Percentiles rank a stretch among this genome's conserved stretches.
These are phyloP conservation scores for Rubroboletus satanas DNA, from an alignment of 768 basidiomycete genomes.

Conservation along the genomic window DNA sequence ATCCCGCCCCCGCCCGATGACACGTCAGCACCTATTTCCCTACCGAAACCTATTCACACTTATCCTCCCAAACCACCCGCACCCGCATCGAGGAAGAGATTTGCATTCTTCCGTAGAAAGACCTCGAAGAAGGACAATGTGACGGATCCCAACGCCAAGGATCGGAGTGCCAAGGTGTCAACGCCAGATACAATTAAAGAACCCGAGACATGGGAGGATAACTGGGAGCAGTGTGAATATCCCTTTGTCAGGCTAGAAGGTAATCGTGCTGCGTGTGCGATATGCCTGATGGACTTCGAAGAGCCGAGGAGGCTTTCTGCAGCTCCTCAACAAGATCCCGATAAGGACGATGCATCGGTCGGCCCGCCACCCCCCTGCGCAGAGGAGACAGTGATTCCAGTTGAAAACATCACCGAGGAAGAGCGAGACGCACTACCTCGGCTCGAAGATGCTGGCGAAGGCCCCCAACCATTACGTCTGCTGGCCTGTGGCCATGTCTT, in stretches of 20 bases:
- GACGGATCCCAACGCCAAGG: constrained; percentile 14
- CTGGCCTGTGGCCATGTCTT: constrained; percentile 84
- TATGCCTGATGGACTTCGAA: constrained; percentile 82
- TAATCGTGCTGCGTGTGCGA: constrained; percentile 80
- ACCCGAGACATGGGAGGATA: constrained; percentile 65
- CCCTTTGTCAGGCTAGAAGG: constrained; percentile 81
- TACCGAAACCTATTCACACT: constrained; percentile 48
- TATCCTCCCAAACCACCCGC: constrained; percentile 58
- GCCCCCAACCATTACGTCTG: constrained; percentile 71
- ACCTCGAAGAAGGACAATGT: constrained; percentile 22
- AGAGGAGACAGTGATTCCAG: constrained; percentile 29
- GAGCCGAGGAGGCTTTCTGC: constrained; percentile 49
- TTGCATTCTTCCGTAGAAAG: constrained; percentile 47
- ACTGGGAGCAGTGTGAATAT: constrained; percentile 73
- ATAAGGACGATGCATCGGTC: constrained; percentile 11
- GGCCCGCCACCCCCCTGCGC: constrained; percentile 10
- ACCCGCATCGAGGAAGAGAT: constrained; percentile 39
- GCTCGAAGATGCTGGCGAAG: constrained; percentile 70
- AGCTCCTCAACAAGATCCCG: constrained; percentile 29
- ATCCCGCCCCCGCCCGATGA: constrained; percentile 73
- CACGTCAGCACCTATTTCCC: constrained; percentile 34
- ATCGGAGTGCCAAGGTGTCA: constrained; percentile 10
- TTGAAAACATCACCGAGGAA: constrained; percentile 39
- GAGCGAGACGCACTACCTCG: constrained; percentile 42
- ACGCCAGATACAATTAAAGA: constrained; percentile 20